Conservation (phyloP, 2,329 filamentous ascomycete genomes). For the Periconia sp. region DNA sequence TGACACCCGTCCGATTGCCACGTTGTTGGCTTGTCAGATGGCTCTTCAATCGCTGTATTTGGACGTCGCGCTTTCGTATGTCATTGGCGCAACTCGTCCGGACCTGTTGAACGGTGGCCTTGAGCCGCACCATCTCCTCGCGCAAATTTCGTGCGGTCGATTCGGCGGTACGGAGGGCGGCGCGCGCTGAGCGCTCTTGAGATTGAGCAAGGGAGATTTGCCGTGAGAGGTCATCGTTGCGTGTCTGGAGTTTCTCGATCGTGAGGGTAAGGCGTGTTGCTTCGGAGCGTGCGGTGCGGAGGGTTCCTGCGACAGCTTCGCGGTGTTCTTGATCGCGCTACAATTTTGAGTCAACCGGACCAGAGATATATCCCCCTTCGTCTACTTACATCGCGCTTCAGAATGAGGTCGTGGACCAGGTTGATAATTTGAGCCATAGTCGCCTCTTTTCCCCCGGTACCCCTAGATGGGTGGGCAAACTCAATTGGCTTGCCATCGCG, state of each 20-base stretch:
- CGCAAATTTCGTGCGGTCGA: constrained; percentile 73
- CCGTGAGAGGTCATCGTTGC: constrained; percentile 58
- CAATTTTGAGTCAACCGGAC: neutral
- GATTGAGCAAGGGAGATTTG: constrained; percentile 64
- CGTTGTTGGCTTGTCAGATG: constrained; percentile 70
- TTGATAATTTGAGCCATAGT: constrained; percentile 88
- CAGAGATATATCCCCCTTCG: neutral
- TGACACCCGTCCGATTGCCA: constrained; percentile 49
- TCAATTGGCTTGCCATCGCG: constrained; percentile 73
- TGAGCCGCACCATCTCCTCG: constrained; percentile 80
- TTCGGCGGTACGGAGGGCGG: constrained; percentile 74
- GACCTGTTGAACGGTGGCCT: constrained; percentile 77
- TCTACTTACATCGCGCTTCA: constrained; percentile 77
- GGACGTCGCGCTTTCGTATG: constrained; percentile 83
- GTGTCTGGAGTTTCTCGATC: constrained; percentile 59
- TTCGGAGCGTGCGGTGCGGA: constrained; percentile 75
- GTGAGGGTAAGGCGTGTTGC: constrained; percentile 72
- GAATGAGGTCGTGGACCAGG: constrained; percentile 88
- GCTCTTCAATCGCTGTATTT: constrained; percentile 85
- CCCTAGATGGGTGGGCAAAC: constrained; percentile 72
- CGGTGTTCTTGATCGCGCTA: constrained; percentile 88
- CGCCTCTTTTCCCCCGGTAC: constrained; percentile 62
- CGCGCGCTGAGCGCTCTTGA: constrained; percentile 68
- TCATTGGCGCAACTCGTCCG: constrained; percentile 87
- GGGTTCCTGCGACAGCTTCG: constrained; percentile 76